These are phyloP conservation scores for Fusarium longipes DNA, from an alignment of 2,329 filamentous ascomycete genomes.

Conservation along the genomic window DNA sequence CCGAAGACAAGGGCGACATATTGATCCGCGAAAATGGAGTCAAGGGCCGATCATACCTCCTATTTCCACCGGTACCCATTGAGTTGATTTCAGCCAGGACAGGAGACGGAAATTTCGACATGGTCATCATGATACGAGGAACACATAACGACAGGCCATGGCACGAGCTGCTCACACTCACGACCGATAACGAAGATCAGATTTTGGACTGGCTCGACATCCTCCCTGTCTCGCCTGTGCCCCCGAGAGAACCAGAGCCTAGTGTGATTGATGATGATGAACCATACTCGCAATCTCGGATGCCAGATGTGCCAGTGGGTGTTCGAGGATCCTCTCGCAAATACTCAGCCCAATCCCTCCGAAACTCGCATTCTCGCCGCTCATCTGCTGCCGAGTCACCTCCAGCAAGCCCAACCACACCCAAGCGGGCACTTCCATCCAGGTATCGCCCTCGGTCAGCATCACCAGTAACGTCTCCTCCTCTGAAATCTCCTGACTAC, in stretches of 20 bases:
- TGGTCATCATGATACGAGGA: slow-evolving; percentile 90
- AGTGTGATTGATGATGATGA: slow-evolving; percentile 49
- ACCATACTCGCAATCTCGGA: slow-evolving; percentile 26
- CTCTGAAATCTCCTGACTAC: slow-evolving; percentile 42
- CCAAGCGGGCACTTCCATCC: slow-evolving; percentile 44
- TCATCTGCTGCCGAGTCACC: slow-evolving; percentile 40
- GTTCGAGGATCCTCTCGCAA: slow-evolving; percentile 44
- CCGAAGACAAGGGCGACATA: slow-evolving; percentile 80
- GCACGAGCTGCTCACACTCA: slow-evolving; percentile 85
- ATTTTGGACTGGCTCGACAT: slow-evolving; percentile 89
- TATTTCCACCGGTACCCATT: slow-evolving; percentile 88
- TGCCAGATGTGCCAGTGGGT: slow-evolving; percentile 50
- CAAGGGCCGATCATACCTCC: slow-evolving; percentile 77
- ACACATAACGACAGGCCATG: slow-evolving; percentile 73
- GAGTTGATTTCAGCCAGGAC: slow-evolving; percentile 81
- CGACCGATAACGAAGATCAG: slow-evolving; percentile 79
- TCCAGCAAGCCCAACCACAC: slow-evolving; percentile 49
- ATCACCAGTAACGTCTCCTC: slow-evolving; percentile 41
- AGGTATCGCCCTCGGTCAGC: slow-evolving; percentile 45
- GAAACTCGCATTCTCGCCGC: slow-evolving; percentile 38
- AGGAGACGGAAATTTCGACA: slow-evolving; percentile 75
- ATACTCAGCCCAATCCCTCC: slow-evolving; percentile 41
- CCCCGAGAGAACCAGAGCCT: slow-evolving; percentile 56
- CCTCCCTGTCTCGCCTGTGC: slow-evolving; percentile 66
- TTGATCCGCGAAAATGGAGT: slow-evolving; percentile 90